These are phyloP conservation scores for Leccinum subrobustum DNA, from an alignment of 1,284 basidiomycete genomes.

Conservation along the genomic window DNA sequence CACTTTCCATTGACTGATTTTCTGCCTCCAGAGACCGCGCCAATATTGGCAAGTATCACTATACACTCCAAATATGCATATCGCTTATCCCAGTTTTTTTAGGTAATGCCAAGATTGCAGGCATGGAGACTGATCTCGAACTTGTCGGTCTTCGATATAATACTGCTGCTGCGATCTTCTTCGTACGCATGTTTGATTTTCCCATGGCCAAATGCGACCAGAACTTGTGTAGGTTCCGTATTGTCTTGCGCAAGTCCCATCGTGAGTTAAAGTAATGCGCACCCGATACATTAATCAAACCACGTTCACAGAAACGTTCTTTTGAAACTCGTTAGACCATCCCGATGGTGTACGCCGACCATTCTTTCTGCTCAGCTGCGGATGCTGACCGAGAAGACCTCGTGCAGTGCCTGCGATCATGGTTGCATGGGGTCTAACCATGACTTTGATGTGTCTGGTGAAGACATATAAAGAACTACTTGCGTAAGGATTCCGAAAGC, in stretches of 20 bases:
- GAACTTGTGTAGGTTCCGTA: slow-evolving; percentile 39
- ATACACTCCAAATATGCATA: background rate
- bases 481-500: slow-evolving; percentile 15
- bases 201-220: background rate
- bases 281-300: background rate
- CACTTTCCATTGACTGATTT: background rate
- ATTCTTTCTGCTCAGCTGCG: background rate
- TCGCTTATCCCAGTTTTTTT: background rate
- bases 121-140: slow-evolving; percentile 40
- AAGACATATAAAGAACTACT: slow-evolving; percentile 32
- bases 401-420: slow-evolving; percentile 45
- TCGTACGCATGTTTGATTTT: slow-evolving; percentile 33
- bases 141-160: slow-evolving; percentile 44
- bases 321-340: slow-evolving; percentile 45
- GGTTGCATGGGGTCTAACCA: slow-evolving; percentile 47
- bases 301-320: slow-evolving; percentile 37
- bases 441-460: slow-evolving; percentile 38
- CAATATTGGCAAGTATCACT: slow-evolving; percentile 30
- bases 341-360: slow-evolving; percentile 41
- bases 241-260: slow-evolving; percentile 44
- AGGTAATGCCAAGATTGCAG: slow-evolving; percentile 37
- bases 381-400: slow-evolving; percentile 1
- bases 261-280: slow-evolving; percentile 33
- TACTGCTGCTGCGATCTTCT: slow-evolving; percentile 45
- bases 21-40: slow-evolving; percentile 30